Base-by-base conservation (phyloP, 306 rosid genomes). In the Amphicarpaea edgeworthii region DNA sequence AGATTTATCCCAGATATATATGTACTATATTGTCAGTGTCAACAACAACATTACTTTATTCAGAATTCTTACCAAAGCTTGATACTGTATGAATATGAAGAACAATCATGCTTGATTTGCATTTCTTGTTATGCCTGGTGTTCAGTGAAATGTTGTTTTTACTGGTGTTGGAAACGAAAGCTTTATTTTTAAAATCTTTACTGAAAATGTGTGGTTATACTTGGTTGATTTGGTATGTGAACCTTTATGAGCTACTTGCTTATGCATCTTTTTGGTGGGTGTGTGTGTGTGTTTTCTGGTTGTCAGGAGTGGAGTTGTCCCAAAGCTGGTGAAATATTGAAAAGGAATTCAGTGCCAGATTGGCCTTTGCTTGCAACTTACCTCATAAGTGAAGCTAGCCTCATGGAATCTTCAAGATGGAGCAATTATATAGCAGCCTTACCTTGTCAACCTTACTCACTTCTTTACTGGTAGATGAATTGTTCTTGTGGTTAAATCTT, bases 281-380 rank as follows among this genome's bases (percentile, higher is more conserved):
- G 70, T 68, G 54, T 59, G 26, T 23, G 26, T 61, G 70, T 73
- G 54, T 69, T 2, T 60, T 74, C 19, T 54, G 63, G 59, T 74
- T 81, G 61, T 41, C 63, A 95, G 97, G 96, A 86, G 70, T 95
- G 98, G 98, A 89, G 86, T 80, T 73, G 81, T 34, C 76, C 47
- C 0, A 96, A 94, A 78, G 90, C 93, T 68, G 97, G 97, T 45
- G 73, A 88, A 70, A 84, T 95, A 64, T 55, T 89, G 85, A 92
- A 90, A 76, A 78, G 75, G 83, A 87, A 92, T 59, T 83, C 87
- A 8, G 96, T 95, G 30, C 97, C 98, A 59, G 98, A 95, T 79
- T 92, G 98, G 98, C 98, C 98, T 68, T 78, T 95, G 12, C 74
- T 95, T 68, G 98, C 98, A 57, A 95, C 95, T 62, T 90, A 90